Conservation (phyloP, 164 flowering plant genomes). For the Liriodendron chinense region DNA sequence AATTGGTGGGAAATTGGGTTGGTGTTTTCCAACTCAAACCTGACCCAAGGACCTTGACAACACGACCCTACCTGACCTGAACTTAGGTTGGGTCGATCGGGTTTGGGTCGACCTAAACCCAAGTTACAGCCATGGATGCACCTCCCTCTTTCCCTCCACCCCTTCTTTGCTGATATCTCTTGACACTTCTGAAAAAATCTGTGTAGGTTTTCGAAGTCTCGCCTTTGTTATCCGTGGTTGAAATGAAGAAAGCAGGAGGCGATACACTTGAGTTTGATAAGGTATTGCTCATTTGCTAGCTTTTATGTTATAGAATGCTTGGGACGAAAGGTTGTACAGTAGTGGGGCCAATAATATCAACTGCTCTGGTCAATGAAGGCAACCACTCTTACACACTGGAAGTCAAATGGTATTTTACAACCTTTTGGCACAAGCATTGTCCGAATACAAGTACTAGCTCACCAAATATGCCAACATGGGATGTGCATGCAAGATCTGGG, state of each 20-base stretch:
- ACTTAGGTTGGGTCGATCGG: no score
- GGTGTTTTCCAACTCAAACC: no score
- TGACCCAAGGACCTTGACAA: no score
- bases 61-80: no score
- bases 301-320: not conserved
- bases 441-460: not conserved
- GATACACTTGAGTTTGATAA: conserved; percentile 9
- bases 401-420: no score
- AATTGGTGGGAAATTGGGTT: no score
- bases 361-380: not conserved
- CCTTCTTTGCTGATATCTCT: not conserved
- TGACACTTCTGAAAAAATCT: not conserved
- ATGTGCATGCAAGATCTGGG: not conserved
- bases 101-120: no score
- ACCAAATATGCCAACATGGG: not conserved
- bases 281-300: not conserved
- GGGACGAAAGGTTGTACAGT: not conserved
- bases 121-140: no score
- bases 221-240: conserved; percentile 13
- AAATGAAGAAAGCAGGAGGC: conserved; percentile 17
- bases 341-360: not conserved
- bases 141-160: not conserved
- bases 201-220: conserved; percentile 17
- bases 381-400: no score
- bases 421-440: not conserved